Conservation (phyloP, 768 basidiomycete species). For the Amanita thiersii region DNA sequence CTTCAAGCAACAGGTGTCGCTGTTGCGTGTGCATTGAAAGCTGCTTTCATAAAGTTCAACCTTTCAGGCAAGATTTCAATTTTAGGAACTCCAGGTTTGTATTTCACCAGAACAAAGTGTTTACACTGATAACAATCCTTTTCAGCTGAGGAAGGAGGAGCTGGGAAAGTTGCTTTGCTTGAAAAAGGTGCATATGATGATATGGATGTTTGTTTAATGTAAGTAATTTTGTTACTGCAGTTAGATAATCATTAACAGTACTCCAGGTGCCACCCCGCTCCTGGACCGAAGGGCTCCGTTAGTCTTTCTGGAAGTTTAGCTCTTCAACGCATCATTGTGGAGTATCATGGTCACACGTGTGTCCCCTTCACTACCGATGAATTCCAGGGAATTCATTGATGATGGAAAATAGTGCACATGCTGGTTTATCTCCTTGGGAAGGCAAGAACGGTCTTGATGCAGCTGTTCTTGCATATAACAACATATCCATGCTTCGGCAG, state of each 20-base stretch:
- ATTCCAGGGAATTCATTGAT: background rate
- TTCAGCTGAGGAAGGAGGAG: slow-evolving; percentile 71
- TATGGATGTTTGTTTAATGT: slow-evolving; percentile 78
- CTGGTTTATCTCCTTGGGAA: slow-evolving; percentile 77
- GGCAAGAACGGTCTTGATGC: slow-evolving; percentile 81
- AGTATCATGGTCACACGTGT: slow-evolving; percentile 71
- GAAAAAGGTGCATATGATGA: slow-evolving; percentile 65
- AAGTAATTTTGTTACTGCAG: slow-evolving; percentile 10
- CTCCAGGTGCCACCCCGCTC: slow-evolving; percentile 72
- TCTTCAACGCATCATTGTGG: slow-evolving; percentile 47
- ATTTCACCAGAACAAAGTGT: background rate
- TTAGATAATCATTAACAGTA: background rate
- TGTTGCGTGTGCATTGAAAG: slow-evolving; percentile 60
- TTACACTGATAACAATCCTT: background rate
- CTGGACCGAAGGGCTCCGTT: slow-evolving; percentile 63
- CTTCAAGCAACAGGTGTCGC: slow-evolving; percentile 43
- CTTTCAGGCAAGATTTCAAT: slow-evolving; percentile 64
- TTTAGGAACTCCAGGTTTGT: slow-evolving; percentile 69
- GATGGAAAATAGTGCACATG: slow-evolving; percentile 52
- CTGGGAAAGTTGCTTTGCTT: slow-evolving; percentile 64
- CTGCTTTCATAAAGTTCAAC: slow-evolving; percentile 49
- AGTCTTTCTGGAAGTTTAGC: slow-evolving; percentile 62
- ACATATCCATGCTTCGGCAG: slow-evolving; percentile 73
- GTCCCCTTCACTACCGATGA: slow-evolving; percentile 10
- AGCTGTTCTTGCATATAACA: slow-evolving; percentile 78